Evolutionary conservation across 768 basidiomycete species (phyloP).

Genomic region (Cystofilobasidium ferigula): DNA sequence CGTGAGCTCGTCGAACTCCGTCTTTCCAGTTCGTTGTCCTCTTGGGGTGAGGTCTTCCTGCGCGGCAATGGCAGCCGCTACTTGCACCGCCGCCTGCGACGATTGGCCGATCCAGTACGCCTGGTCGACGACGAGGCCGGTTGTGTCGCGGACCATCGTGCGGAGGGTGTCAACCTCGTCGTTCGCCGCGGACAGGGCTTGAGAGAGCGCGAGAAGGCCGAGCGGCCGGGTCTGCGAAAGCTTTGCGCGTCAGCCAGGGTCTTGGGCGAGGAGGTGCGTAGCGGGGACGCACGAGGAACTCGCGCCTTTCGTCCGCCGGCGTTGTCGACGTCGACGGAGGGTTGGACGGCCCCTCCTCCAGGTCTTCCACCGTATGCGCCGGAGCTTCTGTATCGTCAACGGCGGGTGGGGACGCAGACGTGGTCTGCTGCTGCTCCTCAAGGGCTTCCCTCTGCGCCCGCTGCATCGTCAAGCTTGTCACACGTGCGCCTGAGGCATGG

Average conservation of each 20-base stretch:
- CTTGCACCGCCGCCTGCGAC: background rate
- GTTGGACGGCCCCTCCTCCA: no score
- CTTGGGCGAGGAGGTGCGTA: no score
- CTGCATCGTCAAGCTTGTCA: constrained; percentile 16
- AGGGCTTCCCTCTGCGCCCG: constrained; percentile 10
- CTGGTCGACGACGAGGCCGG: constrained; percentile 9
- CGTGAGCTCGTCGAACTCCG: background rate
- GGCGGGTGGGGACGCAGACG: background rate
- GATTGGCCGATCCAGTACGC: background rate
- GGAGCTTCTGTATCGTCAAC: background rate
- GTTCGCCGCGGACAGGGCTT: constrained; percentile 16
- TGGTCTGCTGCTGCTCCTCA: background rate
- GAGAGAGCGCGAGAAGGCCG: constrained; percentile 13
- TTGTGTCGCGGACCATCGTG: constrained; percentile 9
- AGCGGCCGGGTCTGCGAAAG: constrained; percentile 10
- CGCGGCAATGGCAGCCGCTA: background rate
- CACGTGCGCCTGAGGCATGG: background rate
- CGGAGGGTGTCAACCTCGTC: constrained; percentile 20
- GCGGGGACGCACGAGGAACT: constrained; percentile 12
- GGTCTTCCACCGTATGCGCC: background rate
- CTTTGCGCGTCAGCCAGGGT: no score
- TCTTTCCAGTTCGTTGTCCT: background rate
- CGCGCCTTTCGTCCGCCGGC: constrained; percentile 1
- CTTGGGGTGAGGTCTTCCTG: no score
- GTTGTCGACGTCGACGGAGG: no score